These are phyloP conservation scores for Entrophospora sp. DNA, from an alignment of 192 early-diverging fungal genomes.

Conservation along the genomic window DNA sequence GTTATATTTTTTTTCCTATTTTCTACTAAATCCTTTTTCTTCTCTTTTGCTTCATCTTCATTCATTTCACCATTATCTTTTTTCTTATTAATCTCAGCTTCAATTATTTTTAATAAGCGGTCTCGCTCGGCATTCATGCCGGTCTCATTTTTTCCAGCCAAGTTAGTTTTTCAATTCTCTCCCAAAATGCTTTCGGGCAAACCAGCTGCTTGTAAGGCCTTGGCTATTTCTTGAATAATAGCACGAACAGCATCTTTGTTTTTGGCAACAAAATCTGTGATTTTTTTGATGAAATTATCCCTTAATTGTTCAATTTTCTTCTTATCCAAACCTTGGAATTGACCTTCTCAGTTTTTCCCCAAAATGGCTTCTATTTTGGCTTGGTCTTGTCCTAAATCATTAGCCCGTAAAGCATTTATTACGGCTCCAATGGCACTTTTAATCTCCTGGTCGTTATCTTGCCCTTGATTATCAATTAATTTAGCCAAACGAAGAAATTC, in stretches of 20 bases:
- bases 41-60: too few species aligned
- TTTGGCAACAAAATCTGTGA: not conserved
- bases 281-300: not conserved
- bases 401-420: too few species aligned
- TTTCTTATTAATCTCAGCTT: too few species aligned
- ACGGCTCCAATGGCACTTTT: too few species aligned
- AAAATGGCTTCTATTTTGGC: not conserved
- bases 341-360: not conserved
- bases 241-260: not conserved
- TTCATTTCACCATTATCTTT: too few species aligned
- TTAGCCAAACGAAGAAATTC: too few species aligned
- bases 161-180: not conserved
- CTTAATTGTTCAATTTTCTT: not conserved
- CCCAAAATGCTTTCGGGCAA: not conserved
- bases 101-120: not conserved
- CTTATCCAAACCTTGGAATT: not conserved
- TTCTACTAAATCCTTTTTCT: too few species aligned
- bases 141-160: not conserved
- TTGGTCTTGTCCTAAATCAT: too few species aligned
- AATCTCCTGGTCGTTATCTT: too few species aligned
- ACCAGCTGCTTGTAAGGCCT: not conserved
- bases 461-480: too few species aligned
- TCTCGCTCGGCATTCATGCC: not conserved
- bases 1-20: too few species aligned
- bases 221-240: not conserved